Percentiles rank a stretch among this genome's conserved stretches.
phyloP scores from a whole-genome alignment of 495 filamentous ascomycete species.

The Geopyxis carbonaria region DNA sequence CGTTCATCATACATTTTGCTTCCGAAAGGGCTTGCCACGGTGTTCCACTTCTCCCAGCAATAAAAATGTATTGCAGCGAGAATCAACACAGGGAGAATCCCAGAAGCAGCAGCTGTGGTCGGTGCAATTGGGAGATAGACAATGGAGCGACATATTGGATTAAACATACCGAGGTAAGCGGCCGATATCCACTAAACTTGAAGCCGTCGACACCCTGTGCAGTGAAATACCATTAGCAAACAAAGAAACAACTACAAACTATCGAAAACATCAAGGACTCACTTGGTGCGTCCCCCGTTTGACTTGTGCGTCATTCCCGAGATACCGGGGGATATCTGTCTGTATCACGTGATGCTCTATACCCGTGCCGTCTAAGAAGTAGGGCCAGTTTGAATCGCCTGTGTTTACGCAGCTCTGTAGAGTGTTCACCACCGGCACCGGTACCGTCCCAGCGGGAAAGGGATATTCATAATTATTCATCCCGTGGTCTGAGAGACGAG shows the following conservation, averaged over 20 bases:
- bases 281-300: conserved; percentile 1
- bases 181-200: conserved; percentile 13
- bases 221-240: neutral
- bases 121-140: no score
- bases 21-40: neutral
- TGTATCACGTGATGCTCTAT: conserved; percentile 18
- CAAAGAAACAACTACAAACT: neutral
- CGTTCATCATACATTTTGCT: no score
- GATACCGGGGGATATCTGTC: conserved; percentile 18
- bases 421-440: no score
- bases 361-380: conserved; percentile 14
- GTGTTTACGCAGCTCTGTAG: no score
- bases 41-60: neutral
- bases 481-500: no score
- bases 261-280: neutral
- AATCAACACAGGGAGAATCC: no score
- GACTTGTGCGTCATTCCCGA: conserved; percentile 16
- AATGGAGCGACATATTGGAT: no score
- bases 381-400: no score
- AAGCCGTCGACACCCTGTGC: conserved; percentile 12
- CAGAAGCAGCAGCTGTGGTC: no score
- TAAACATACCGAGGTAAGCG: conserved; percentile 17
- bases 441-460: no score
- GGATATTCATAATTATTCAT: no score
- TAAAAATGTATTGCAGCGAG: neutral